These are phyloP conservation scores for Porcisia hertigi DNA, from an alignment of 208 protist genomes.

Conservation along the genomic window DNA sequence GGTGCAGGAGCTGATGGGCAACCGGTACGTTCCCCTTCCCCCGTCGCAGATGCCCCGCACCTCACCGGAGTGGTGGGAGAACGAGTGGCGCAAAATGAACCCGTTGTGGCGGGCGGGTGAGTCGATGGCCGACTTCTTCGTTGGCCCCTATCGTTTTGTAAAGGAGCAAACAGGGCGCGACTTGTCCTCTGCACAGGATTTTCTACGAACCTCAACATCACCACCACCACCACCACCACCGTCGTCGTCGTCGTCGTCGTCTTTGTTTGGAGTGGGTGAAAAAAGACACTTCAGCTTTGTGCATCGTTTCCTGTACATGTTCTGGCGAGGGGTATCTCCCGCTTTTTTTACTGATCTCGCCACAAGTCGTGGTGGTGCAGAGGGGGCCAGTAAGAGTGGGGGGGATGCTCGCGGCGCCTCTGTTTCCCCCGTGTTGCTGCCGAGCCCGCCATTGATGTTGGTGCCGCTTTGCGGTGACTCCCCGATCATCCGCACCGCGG, in stretches of 20 bases:
- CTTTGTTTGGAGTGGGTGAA: not conserved
- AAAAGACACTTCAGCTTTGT: not conserved
- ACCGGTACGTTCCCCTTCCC: constrained; percentile 65
- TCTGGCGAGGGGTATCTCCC: not conserved
- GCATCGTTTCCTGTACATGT: constrained; percentile 6
- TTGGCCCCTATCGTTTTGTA: constrained; percentile 67
- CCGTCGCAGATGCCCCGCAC: constrained; percentile 66
- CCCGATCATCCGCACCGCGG: constrained; percentile 72
- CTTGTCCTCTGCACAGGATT: constrained; percentile 60
- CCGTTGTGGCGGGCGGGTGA: constrained; percentile 79
- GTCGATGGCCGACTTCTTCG: constrained; percentile 59
- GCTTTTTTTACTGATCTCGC: not conserved
- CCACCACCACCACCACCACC: too few species aligned
- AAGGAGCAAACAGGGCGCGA: constrained; percentile 69
- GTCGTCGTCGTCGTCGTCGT: not conserved
- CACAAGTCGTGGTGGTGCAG: not conserved
- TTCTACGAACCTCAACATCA: constrained; percentile 36
- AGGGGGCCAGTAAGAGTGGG: not conserved
- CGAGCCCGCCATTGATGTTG: constrained; percentile 43
- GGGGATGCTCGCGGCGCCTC: not conserved
- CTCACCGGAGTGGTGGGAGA: constrained; percentile 89
- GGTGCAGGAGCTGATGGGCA: constrained; percentile 63
- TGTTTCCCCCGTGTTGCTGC: not conserved
- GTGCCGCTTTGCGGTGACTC: constrained; percentile 91
- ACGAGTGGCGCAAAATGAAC: constrained; percentile 88